Base-by-base conservation (phyloP, 179 eudicot genomes). In the Amaranthus tricolor region DNA sequence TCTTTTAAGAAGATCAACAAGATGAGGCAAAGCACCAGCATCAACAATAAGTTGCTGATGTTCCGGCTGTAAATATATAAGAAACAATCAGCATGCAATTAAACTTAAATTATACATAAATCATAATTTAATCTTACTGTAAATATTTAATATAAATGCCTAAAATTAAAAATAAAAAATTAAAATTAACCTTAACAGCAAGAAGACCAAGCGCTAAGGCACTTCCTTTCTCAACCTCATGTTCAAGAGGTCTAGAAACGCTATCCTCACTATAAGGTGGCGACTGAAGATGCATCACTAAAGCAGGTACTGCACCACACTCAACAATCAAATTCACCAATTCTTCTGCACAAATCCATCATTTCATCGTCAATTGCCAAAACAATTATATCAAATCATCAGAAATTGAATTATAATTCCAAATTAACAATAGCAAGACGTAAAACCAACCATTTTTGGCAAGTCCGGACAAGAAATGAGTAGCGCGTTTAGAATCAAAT, bases 211-310 rank as follows among this genome's bases (percentile, higher is more conserved):
- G 86, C 6, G 96, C 88, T 71, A 91, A 86, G 49, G 93, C 97
- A 84, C 96, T 83, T 49, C 88, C 94, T 81, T 91, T 91, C 87
- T 93, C 98, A 70, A 95, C 97, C 82, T 95, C 96, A 57, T 91
- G 92, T 83, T 91, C 92, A 45, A 79, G 79, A 6, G 88, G 85
- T 81, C 76, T 89, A 47, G 45, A 68, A 21, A 66, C 73, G 17
- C 77, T 72, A 58, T 72, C 60, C 5, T 73, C 75, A 16, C 76
- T 80, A 74, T 74, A 61, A 17, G 78, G 83, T 12, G 96, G 96
- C 21, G 86, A 82, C 72, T 80, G 84, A 61, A 95, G 90, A 83
- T 95, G 92, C 89, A 77, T 85, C 69, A 91, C 92, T 72, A 93
- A 65, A 5, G 81, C 88, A 24, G 92, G 89, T 58, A 93, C 96